These are phyloP conservation scores for Aspergillus carlsbadensis DNA, from an alignment of 495 filamentous ascomycete genomes.

Conservation along the genomic window DNA sequence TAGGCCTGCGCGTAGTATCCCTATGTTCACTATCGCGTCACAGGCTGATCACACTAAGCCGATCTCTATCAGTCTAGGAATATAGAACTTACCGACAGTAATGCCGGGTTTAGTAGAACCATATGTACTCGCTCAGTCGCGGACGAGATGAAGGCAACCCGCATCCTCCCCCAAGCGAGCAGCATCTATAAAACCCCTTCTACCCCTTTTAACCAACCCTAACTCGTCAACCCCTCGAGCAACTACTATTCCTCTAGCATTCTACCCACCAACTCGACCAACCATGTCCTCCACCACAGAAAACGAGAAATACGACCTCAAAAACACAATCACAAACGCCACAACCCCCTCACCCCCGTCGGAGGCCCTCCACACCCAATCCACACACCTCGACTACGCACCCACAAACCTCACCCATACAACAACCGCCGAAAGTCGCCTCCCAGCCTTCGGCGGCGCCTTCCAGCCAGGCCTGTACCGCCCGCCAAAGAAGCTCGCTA, in stretches of 20 bases:
- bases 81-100: background rate
- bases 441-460: constrained; percentile 83
- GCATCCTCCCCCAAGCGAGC: too few relatives aligned
- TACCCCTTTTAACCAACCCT: background rate
- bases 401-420: constrained; percentile 60
- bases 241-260: background rate
- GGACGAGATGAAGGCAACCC: too few relatives aligned
- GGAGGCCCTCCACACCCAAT: constrained; percentile 2
- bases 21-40: too few relatives aligned
- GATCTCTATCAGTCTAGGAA: background rate
- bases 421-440: constrained; percentile 57
- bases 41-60: too few relatives aligned
- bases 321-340: constrained; percentile 13
- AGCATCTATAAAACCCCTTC: background rate
- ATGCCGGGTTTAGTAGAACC: background rate
- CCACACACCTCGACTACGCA: constrained; percentile 26
- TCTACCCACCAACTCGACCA: background rate
- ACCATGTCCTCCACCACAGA: constrained; percentile 4
- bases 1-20: too few relatives aligned
- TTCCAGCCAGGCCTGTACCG: constrained; percentile 85
- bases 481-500: constrained; percentile 68
- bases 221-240: too few relatives aligned
- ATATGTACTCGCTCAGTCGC: too few relatives aligned
- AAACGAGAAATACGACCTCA: constrained; percentile 14
- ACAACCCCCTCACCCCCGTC: background rate